Conservation (phyloP, 148 eudicot species). For the Camellia japonica region DNA sequence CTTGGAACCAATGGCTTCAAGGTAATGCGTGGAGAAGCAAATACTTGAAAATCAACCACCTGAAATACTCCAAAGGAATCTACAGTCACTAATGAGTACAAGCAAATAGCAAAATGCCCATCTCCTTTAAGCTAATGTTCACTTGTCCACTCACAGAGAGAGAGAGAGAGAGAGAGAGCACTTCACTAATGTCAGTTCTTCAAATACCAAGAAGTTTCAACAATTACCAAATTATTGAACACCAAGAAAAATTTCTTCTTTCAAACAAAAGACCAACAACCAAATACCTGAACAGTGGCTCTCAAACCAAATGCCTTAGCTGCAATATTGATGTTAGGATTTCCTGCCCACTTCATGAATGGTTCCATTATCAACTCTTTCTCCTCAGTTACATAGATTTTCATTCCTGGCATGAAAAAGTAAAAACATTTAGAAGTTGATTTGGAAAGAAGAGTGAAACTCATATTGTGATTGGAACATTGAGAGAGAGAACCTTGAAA, state of each 20-base stretch:
- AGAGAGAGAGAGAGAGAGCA: background rate
- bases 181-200: background rate
- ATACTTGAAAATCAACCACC: constrained; percentile 95
- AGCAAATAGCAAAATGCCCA: constrained; percentile 2
- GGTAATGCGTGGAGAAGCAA: constrained; percentile 90
- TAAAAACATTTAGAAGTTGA: background rate
- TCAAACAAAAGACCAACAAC: background rate
- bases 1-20: constrained; percentile 92
- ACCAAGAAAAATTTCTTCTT: background rate
- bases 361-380: constrained; percentile 96
- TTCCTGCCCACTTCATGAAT: constrained; percentile 84
- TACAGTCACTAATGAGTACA: background rate
- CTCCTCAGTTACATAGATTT: constrained; percentile 81
- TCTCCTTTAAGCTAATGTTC: background rate
- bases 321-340: constrained; percentile 70
- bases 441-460: background rate
- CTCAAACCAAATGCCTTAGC: constrained; percentile 82
- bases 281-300: constrained; percentile 82
- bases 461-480: background rate
- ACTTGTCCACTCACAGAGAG: background rate
- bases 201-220: background rate
- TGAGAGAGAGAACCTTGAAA: constrained; percentile 62
- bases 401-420: constrained; percentile 60
- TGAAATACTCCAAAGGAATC: constrained; percentile 33
- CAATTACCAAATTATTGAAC: constrained; percentile 1